Base-by-base conservation (phyloP, 345 rosid species). In the Ceriops tagal region DNA sequence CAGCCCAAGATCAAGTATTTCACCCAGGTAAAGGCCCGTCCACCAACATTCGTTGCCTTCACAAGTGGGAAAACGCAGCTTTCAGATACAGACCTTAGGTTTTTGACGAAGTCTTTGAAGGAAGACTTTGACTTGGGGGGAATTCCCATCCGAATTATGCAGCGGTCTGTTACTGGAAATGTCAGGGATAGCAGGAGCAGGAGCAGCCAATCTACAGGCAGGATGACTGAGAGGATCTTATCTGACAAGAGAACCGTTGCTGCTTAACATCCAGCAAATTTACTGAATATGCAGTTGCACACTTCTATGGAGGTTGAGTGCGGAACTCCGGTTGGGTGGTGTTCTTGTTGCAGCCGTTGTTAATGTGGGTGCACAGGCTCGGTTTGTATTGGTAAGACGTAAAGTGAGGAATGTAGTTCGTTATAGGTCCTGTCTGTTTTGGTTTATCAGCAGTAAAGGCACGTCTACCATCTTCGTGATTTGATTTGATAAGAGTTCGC, bases 21-120 rank as follows among this genome's bases (percentile, higher is more conserved):
- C 79, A 89, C 99, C 31, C 99, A 95, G 69, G 99, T 95, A 80
- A 95, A 95, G 89, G 99, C 97, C 28, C 81, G 99, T 37, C 99
- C 99, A 16, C 97, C 97, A 0, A 95, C 99, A 66, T 95, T 95
- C 73, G 90, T 95, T 0, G 93, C 97, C 71, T 95, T 95, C 67
- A 53, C 88, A 71, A 83, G 83, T 5, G 96, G 96, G 73, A 92
- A 82, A 80, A 84, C 80, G 0, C 72, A 28, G 75, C 83, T 95
- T 46, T 80, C 88, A 0, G 96, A 90, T 32, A 84, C 93, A 3
- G 92, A 95, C 66, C 65, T 95, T 30, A 82, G 93, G 83, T 95
- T 95, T 58, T 75, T 95, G 46, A 89, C 88, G 0, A 92, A 75
- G 69, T 95, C 99, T 15, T 73, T 92, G 79, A 90, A 95, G 81